phyloP scores from a whole-genome alignment of 805 yeast species.

The Candida pseudofarinosa region DNA sequence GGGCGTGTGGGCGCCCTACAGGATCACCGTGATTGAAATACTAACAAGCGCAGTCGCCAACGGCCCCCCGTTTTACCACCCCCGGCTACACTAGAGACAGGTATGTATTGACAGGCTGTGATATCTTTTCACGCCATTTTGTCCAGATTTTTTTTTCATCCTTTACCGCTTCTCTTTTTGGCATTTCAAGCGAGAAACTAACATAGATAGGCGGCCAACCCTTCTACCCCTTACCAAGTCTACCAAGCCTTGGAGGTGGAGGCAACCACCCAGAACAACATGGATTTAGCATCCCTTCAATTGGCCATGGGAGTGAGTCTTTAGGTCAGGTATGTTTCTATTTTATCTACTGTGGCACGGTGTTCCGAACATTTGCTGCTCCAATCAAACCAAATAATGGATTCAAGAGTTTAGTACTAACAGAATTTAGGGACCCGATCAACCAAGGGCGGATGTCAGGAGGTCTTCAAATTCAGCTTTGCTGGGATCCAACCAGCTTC shows the following conservation, averaged over 20 bases:
- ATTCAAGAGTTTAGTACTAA: too few species aligned
- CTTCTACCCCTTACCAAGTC: slow-evolving; percentile 48
- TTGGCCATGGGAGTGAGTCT: slow-evolving; percentile 33
- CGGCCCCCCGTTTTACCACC: slow-evolving; percentile 60
- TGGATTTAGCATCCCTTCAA: slow-evolving; percentile 46
- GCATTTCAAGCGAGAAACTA: slow-evolving; percentile 13
- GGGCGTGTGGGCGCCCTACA: not conserved
- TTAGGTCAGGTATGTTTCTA: slow-evolving; percentile 19
- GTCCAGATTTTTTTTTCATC: not conserved
- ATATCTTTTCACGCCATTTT: too few species aligned
- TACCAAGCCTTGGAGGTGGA: slow-evolving; percentile 46
- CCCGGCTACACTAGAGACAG: slow-evolving; percentile 50
- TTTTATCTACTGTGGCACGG: not conserved
- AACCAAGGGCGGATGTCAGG: slow-evolving; percentile 19
- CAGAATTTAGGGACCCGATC: not conserved
- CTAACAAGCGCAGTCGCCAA: slow-evolving; percentile 46
- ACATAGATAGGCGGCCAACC: slow-evolving; percentile 37
- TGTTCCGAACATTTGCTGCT: too few species aligned
- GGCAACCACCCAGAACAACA: slow-evolving; percentile 37
- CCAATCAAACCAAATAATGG: too few species aligned
- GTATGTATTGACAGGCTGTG: slow-evolving; percentile 40
- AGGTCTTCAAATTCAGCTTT: slow-evolving; percentile 22
- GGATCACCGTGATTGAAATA: slow-evolving; percentile 7
- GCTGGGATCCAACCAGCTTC: slow-evolving; percentile 17
- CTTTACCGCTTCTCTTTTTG: not conserved